Evolutionary conservation across 2,329 filamentous ascomycete genomes (phyloP).

Genomic region (Stagonosporopsis cucurbitacearum): DNA sequence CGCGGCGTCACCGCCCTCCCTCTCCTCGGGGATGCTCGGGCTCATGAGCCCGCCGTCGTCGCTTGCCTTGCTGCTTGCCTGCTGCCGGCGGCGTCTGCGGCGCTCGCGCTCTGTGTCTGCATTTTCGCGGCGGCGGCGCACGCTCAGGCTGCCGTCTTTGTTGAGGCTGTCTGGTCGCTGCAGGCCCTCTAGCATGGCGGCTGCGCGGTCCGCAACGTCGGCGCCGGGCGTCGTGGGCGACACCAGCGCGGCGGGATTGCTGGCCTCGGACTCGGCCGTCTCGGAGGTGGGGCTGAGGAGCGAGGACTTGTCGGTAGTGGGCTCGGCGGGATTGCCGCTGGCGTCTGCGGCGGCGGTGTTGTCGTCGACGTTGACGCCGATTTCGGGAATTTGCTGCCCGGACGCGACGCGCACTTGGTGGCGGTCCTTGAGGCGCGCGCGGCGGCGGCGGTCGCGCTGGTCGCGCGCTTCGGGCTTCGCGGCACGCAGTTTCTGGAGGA

Average conservation of each 20-base stretch:
- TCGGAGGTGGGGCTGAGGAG: constrained; percentile 60
- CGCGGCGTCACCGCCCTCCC: not conserved
- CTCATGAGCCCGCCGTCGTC: constrained; percentile 43
- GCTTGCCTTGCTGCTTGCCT: constrained; percentile 40
- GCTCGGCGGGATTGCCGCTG: constrained; percentile 9
- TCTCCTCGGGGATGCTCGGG: constrained; percentile 44
- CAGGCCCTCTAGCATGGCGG: constrained; percentile 82
- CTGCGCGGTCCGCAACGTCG: constrained; percentile 85
- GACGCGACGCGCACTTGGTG: constrained; percentile 90
- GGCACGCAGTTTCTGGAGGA: constrained; percentile 92
- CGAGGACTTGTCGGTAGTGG: constrained; percentile 55
- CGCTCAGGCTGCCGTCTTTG: constrained; percentile 54
- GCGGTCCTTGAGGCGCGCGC: constrained; percentile 86
- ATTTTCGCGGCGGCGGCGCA: constrained; percentile 73
- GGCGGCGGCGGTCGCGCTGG: constrained; percentile 83
- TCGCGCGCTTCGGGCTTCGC: constrained; percentile 90
- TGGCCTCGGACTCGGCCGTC: constrained; percentile 35
- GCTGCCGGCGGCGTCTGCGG: constrained; percentile 63
- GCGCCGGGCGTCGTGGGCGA: constrained; percentile 47
- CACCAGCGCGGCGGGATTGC: constrained; percentile 28
- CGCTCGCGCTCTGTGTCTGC: constrained; percentile 80
- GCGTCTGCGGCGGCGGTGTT: constrained; percentile 52
- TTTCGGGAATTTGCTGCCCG: constrained; percentile 84
- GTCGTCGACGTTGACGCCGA: constrained; percentile 60
- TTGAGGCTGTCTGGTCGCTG: constrained; percentile 65